Percentiles rank a stretch among this genome's conserved stretches.
phyloP scores from a whole-genome alignment of 1,284 basidiomycete species.

The Neolentinus lepideus region DNA sequence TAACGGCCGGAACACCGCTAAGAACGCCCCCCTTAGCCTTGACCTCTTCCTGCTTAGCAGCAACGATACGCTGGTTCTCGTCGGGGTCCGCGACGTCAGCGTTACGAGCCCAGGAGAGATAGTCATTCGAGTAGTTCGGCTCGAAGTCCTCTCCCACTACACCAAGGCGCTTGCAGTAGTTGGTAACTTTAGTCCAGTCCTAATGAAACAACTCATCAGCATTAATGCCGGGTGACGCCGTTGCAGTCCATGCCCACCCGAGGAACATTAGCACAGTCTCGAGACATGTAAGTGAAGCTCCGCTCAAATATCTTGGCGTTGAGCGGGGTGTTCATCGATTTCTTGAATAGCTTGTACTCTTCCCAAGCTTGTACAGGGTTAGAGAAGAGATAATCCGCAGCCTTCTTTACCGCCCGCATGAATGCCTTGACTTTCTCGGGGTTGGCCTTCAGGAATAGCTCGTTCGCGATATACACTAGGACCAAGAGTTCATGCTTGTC shows the following conservation, averaged over 20 bases:
- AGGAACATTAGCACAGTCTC: background rate
- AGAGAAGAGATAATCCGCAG: background rate
- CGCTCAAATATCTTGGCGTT: background rate
- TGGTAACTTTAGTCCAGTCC: background rate
- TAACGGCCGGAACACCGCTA: background rate
- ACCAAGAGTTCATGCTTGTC: background rate
- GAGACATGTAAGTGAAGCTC: background rate
- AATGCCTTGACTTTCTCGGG: background rate
- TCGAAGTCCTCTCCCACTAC: background rate
- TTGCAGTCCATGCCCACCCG: background rate
- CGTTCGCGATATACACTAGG: background rate
- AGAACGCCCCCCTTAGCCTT: background rate
- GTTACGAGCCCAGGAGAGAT: background rate
- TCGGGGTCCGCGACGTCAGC: background rate
- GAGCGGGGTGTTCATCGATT: background rate
- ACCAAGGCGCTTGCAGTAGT: background rate
- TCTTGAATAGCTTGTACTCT: background rate
- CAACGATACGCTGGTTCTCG: background rate
- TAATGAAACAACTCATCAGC: background rate
- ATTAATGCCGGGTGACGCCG: background rate
- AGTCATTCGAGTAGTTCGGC: background rate
- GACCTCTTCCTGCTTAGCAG: background rate
- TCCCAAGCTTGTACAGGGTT: background rate
- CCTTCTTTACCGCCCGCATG: background rate
- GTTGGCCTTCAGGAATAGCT: background rate